Base-by-base conservation (phyloP, 257 asterid genomes). In the Salvia hispanica region DNA sequence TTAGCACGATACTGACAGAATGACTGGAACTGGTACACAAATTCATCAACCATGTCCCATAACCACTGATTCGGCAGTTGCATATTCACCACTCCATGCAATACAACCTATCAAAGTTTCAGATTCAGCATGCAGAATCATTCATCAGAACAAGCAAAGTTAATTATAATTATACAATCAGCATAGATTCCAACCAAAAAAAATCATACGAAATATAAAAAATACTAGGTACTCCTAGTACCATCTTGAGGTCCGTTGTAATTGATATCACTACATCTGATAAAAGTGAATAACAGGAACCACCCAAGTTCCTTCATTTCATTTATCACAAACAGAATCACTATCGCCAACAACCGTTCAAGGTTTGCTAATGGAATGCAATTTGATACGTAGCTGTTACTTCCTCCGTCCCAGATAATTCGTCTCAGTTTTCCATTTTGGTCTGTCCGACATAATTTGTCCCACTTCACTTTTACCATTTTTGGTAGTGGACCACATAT, bases 31-130 rank as follows among this genome's bases (percentile, higher is more conserved):
- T 94, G 99, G 84, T 91, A 91, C 0, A 91, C 97, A 64, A 94
- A 94, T 74, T 91, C 99, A 72, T 94, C 99, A 25, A 91, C 96
- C 97, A 91, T 94, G 72, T 94, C 99, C 99, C 99, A 94, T 82
- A 91, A 67, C 99, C 97, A 94, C 82, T 94, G 96, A 83, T 94
- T 94, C 8, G 99, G 99, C 77, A 94, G 76, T 79, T 94, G 97
- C 97, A 94, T 88, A 79, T 87, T 94, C 64, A 91, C 99, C 58
- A 85, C 91, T 15, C 97, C 96, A 21, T 85, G 96, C 84, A 94
- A 81, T 40, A 94, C 96, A 76, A 91, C 96, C 97, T 94, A 71
- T 31, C 44, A 31, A 46, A 36, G 8, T 52, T 53, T 36, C 44
- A 6, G 44, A 39, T 16, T 67, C 31, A 67, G 62, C 25, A 66